A percentile compares a stretch with the other conserved stretches of the same genome.
Evolutionary conservation across 305 asterid species (phyloP).

Genomic region (Fraxinus sp.): DNA sequence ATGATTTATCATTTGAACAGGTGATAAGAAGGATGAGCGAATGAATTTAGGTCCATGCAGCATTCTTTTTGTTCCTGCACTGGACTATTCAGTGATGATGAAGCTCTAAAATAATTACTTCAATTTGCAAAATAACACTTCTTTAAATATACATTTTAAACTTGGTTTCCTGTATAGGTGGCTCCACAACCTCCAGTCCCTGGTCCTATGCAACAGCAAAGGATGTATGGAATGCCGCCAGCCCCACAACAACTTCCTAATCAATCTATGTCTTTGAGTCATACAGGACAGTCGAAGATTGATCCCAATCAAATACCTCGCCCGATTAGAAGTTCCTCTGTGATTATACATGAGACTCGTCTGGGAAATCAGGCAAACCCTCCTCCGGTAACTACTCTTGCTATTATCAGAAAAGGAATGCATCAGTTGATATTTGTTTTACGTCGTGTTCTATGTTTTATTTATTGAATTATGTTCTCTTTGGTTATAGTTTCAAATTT

Average conservation of each 20-base stretch:
- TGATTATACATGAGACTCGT: constrained; percentile 88
- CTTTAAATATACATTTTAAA: background rate
- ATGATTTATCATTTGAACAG: constrained; percentile 8
- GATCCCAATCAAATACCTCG: constrained; percentile 97
- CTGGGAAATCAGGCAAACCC: constrained; percentile 94
- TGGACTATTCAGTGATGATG: background rate
- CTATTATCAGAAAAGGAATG: background rate
- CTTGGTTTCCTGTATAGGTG: constrained; percentile 47
- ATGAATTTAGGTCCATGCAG: background rate
- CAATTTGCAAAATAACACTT: background rate
- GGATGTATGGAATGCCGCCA: constrained; percentile 70
- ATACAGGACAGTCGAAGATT: constrained; percentile 75
- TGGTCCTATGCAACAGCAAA: constrained; percentile 64
- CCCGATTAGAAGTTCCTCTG: constrained; percentile 61
- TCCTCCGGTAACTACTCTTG: constrained; percentile 71
- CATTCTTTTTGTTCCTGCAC: background rate
- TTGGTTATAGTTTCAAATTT: constrained; percentile 17
- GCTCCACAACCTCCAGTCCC: constrained; percentile 61
- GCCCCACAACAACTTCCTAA: constrained; percentile 49
- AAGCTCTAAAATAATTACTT: background rate
- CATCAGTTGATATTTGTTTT: background rate
- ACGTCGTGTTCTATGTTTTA: background rate
- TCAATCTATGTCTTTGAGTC: constrained; percentile 75
- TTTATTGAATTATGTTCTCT: constrained; percentile 9
- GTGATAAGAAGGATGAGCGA: constrained; percentile 1